These are phyloP conservation scores for Clonostachys rhizophaga DNA, from an alignment of 2,329 filamentous ascomycete genomes.

Conservation along the genomic window DNA sequence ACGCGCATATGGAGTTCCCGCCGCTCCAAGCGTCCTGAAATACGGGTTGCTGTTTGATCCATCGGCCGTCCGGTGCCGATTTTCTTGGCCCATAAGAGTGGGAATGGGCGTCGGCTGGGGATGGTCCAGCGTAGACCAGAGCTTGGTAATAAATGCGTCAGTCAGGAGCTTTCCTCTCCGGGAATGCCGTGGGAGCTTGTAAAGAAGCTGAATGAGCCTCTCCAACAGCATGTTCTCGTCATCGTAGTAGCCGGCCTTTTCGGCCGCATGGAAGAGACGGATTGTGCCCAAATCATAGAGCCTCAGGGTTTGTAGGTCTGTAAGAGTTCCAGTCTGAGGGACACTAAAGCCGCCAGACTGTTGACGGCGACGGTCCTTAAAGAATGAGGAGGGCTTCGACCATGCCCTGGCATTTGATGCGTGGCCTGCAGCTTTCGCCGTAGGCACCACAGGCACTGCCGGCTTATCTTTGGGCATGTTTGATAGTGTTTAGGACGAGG, in stretches of 20 bases:
- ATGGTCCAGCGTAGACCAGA: constrained; percentile 70
- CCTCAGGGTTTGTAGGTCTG: neutral
- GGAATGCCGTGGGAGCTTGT: constrained; percentile 58
- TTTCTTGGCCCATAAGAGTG: constrained; percentile 58
- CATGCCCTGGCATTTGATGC: neutral
- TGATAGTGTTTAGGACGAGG: neutral
- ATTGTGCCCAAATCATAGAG: neutral
- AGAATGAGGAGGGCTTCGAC: neutral
- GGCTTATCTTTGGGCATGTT: neutral
- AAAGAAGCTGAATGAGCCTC: constrained; percentile 64
- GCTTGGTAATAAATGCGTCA: constrained; percentile 60
- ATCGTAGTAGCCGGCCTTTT: constrained; percentile 33
- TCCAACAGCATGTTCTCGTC: constrained; percentile 80
- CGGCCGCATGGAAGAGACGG: neutral
- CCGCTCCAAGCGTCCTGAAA: constrained; percentile 61
- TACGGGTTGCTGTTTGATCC: constrained; percentile 69
- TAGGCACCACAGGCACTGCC: neutral
- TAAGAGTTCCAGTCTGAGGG: neutral
- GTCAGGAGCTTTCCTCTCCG: constrained; percentile 59
- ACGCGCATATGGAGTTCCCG: constrained; percentile 62
- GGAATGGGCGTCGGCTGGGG: constrained; percentile 45
- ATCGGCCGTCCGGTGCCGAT: constrained; percentile 63
- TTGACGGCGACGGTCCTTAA: neutral
- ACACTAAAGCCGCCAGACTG: neutral
- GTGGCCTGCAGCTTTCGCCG: neutral